Evolutionary conservation across 805 yeast genomes (phyloP).

Genomic region (Starmera dryadoides): DNA sequence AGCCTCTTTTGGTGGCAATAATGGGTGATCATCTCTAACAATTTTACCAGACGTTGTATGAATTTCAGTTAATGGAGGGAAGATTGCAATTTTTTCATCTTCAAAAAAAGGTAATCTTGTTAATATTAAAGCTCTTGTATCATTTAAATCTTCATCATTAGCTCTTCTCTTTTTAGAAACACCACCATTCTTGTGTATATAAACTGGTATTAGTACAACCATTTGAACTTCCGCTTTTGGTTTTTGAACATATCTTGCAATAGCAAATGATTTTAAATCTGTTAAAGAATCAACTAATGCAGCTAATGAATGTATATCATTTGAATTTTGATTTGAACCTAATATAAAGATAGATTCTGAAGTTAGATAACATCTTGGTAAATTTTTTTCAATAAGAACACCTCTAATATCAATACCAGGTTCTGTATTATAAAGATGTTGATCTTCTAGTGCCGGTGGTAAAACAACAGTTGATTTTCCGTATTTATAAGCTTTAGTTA

Average conservation of each 20-base stretch:
- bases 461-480: conserved; percentile 53
- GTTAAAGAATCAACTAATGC: conserved; percentile 47
- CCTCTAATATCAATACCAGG: conserved; percentile 63
- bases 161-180: conserved; percentile 15
- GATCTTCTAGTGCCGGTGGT: conserved; percentile 37
- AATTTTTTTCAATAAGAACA: conserved; percentile 33
- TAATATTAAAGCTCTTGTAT: conserved; percentile 37
- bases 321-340: conserved; percentile 27
- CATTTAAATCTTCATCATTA: conserved; percentile 10
- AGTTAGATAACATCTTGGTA: conserved; percentile 55
- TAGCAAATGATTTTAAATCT: conserved; percentile 38
- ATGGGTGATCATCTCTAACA: conserved; percentile 15
- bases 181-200: conserved; percentile 17
- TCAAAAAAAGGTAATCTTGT: conserved; percentile 65
- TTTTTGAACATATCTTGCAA: conserved; percentile 59
- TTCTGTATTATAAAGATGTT: conserved; percentile 31
- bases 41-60: conserved; percentile 24
- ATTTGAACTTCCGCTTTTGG: conserved; percentile 38
- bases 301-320: conserved; percentile 35
- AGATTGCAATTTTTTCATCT: conserved; percentile 59
- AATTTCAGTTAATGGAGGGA: conserved; percentile 31
- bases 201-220: conserved; percentile 50
- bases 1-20: conserved; percentile 31
- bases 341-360: conserved; percentile 53
- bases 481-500: conserved; percentile 58